A percentile compares a stretch with the other conserved stretches of the same genome.
phyloP scores from a whole-genome alignment of 768 basidiomycete genomes.

The Fomitopsis serialis region DNA sequence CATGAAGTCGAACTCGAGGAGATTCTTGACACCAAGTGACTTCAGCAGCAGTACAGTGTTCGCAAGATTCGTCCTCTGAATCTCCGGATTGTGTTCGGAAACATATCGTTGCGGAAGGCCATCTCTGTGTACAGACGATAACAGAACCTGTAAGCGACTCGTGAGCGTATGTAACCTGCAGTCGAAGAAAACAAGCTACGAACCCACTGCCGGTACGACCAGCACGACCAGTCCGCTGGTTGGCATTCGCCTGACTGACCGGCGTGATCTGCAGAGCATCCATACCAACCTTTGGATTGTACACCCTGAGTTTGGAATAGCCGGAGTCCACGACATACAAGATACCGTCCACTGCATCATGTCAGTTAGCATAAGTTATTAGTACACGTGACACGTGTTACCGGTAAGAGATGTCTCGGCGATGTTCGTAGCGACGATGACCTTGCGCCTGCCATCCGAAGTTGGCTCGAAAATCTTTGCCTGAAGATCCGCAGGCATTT shows the following conservation, averaged over 20 bases:
- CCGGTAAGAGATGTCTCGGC: conserved; percentile 97
- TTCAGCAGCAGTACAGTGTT: conserved; percentile 95
- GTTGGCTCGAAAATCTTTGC: conserved; percentile 98
- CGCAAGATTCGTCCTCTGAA: conserved; percentile 95
- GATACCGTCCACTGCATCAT: conserved; percentile 83
- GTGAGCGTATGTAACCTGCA: neutral
- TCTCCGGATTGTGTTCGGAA: conserved; percentile 97
- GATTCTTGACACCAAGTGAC: conserved; percentile 93
- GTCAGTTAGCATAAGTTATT: neutral
- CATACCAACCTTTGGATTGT: conserved; percentile 99
- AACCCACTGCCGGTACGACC: conserved; percentile 95
- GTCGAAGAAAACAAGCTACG: too few relatives aligned
- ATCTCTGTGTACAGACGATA: conserved; percentile 97
- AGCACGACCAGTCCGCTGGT: conserved; percentile 92
- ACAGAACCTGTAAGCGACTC: conserved; percentile 57
- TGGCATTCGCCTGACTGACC: conserved; percentile 97
- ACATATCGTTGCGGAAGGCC: conserved; percentile 94
- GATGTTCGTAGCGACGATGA: conserved; percentile 98
- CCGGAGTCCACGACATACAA: conserved; percentile 95
- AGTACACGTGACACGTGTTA: conserved; percentile 21
- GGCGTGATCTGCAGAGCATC: conserved; percentile 98
- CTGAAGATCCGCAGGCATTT: conserved; percentile 98
- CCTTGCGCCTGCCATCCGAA: conserved; percentile 88
- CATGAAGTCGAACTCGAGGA: conserved; percentile 99
- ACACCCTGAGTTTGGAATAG: conserved; percentile 96